These are phyloP conservation scores for Fusarium nodosum DNA, from an alignment of 2,329 filamentous ascomycete genomes.

Conservation along the genomic window DNA sequence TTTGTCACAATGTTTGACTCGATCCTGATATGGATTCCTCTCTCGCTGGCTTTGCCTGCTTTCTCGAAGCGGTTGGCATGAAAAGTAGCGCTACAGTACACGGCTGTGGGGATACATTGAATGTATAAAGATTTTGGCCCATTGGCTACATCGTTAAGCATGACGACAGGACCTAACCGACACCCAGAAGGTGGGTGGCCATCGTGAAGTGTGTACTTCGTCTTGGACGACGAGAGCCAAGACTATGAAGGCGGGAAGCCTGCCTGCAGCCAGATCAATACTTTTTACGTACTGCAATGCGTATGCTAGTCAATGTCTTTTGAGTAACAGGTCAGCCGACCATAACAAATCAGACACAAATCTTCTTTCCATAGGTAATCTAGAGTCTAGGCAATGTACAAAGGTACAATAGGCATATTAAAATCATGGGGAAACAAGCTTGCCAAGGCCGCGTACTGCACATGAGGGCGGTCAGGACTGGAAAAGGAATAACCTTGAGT, in stretches of 20 bases:
- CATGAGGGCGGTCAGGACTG: conserved; percentile 25
- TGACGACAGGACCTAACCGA: not conserved
- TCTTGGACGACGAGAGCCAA: conserved; percentile 29
- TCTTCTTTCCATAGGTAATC: not conserved
- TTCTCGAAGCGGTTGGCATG: conserved; percentile 17
- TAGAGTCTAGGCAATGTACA: conserved; percentile 1
- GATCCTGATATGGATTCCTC: conserved; percentile 14
- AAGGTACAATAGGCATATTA: not conserved
- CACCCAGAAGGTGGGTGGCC: conserved; percentile 5
- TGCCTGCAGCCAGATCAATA: conserved; percentile 13
- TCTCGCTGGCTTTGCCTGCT: conserved; percentile 11
- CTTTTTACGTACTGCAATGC: conserved; percentile 31
- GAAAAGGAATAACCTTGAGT: conserved; percentile 22
- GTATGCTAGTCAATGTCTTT: conserved; percentile 7
- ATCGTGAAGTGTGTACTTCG: conserved; percentile 28
- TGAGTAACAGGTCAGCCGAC: conserved; percentile 22
- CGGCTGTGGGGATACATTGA: conserved; percentile 13
- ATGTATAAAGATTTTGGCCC: conserved; percentile 5
- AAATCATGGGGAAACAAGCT: conserved; percentile 32
- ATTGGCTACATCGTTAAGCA: conserved; percentile 27
- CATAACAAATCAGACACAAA: conserved; percentile 3
- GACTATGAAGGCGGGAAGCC: conserved; percentile 12
- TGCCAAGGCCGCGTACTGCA: conserved; percentile 14
- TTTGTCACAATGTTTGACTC: conserved; percentile 11
- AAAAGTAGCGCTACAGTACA: conserved; percentile 8